A percentile compares a stretch with the other conserved stretches of the same genome.
Evolutionary conservation across 371 early-diverging fungal genomes (phyloP).

Genomic region (Mortierella sp.): DNA sequence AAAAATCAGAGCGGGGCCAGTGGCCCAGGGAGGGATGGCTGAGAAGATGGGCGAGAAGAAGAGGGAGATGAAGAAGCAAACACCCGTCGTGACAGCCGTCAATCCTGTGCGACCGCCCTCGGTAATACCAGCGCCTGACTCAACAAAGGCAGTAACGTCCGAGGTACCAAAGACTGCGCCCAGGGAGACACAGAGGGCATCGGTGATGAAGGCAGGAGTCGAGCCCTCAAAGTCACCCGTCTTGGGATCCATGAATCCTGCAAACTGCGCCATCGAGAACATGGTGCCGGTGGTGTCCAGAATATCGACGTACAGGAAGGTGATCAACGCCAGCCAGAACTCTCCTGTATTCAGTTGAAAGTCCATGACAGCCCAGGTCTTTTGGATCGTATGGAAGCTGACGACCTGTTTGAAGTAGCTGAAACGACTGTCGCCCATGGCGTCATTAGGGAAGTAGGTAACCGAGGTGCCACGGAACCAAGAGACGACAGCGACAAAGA

Average conservation of each 20-base stretch:
- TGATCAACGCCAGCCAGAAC: slow-evolving; percentile 85
- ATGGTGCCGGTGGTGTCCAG: slow-evolving; percentile 66
- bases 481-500: slow-evolving; percentile 77
- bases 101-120: slow-evolving; percentile 87
- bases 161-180: slow-evolving; percentile 82
- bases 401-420: slow-evolving; percentile 82
- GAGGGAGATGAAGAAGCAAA: slow-evolving; percentile 81
- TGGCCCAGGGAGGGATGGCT: slow-evolving; percentile 86
- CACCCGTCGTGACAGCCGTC: slow-evolving; percentile 74
- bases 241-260: slow-evolving; percentile 79
- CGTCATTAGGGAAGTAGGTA: slow-evolving; percentile 82
- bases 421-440: slow-evolving; percentile 73
- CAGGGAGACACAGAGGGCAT: slow-evolving; percentile 73
- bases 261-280: slow-evolving; percentile 86
- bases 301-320: slow-evolving; percentile 86
- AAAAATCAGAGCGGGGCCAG: slow-evolving; percentile 82
- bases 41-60: slow-evolving; percentile 90
- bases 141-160: slow-evolving; percentile 83
- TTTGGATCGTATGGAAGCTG: slow-evolving; percentile 71
- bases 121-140: slow-evolving; percentile 86
- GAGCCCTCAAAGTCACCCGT: slow-evolving; percentile 85
- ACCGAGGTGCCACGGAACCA: slow-evolving; percentile 76
- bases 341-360: slow-evolving; percentile 73
- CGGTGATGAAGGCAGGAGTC: slow-evolving; percentile 78
- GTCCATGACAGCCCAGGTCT: slow-evolving; percentile 72